Percentiles rank a stretch among this genome's conserved stretches.
Evolutionary conservation across 352 stramenopile species (phyloP).

Genomic region (Phytophthora constricta): DNA sequence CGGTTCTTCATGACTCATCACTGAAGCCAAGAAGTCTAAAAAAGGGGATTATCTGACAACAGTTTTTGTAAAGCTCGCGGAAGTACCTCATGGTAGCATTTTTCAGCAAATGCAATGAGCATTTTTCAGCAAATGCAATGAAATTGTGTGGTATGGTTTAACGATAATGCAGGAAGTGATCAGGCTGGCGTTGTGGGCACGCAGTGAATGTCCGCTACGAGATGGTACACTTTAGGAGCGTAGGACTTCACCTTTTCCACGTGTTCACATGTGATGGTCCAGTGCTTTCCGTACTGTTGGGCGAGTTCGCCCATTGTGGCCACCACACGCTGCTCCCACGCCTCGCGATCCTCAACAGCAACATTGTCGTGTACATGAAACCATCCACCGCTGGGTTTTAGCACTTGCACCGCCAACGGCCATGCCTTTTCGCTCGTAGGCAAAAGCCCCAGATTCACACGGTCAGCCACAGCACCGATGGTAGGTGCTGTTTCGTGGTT

Average conservation of each 20-base stretch:
- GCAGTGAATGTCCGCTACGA: constrained; percentile 87
- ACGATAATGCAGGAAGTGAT: background rate
- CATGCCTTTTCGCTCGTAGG: constrained; percentile 95
- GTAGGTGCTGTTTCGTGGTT: constrained; percentile 82
- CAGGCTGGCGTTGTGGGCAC: constrained; percentile 22
- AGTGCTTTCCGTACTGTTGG: constrained; percentile 53
- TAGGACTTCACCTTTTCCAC: constrained; percentile 94
- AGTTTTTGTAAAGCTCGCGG: too few species aligned
- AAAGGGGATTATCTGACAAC: too few species aligned
- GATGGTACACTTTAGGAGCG: constrained; percentile 89
- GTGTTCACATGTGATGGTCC: constrained; percentile 83
- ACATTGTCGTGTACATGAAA: constrained; percentile 98
- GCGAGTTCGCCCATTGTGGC: constrained; percentile 58
- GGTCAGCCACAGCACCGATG: constrained; percentile 87
- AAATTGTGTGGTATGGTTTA: too few species aligned
- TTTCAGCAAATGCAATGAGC: too few species aligned
- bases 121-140: background rate
- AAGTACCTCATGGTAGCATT: too few species aligned
- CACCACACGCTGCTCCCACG: constrained; percentile 78
- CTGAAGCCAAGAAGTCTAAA: too few species aligned
- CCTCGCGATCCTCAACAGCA: constrained; percentile 75
- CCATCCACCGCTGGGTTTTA: constrained; percentile 91
- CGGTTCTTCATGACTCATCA: too few species aligned
- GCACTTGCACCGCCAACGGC: constrained; percentile 90
- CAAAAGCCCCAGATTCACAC: constrained; percentile 95